phyloP scores from a whole-genome alignment of 306 rosid genomes.

The Elaeagnus macrophylla region DNA sequence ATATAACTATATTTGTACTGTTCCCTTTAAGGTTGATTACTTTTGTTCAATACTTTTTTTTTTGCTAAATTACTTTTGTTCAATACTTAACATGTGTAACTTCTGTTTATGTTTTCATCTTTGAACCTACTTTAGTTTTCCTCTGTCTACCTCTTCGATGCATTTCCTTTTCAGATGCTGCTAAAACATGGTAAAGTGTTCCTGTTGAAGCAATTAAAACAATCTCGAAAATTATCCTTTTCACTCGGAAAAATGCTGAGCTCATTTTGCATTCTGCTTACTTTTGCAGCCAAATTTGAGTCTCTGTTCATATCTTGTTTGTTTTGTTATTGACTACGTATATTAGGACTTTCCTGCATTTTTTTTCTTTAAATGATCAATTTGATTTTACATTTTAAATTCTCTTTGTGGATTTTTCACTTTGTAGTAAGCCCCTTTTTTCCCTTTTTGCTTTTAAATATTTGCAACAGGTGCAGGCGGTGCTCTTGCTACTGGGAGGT shows the following conservation, averaged over 20 bases:
- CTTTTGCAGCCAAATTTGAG: neutral
- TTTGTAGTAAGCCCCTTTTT: neutral
- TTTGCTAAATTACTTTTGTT: no score
- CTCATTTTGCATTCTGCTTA: neutral
- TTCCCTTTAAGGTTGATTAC: no score
- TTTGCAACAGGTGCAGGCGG: constrained; percentile 77
- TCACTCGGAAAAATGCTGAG: neutral
- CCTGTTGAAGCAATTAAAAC: neutral
- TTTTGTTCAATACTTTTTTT: no score
- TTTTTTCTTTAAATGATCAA: constrained; percentile 9
- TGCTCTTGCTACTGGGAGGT: constrained; percentile 82
- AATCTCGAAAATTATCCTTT: neutral
- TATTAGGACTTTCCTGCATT: neutral
- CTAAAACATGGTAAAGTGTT: no score
- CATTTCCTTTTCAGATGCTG: no score
- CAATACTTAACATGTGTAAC: no score
- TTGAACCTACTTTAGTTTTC: no score
- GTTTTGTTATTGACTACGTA: neutral
- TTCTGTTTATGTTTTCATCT: no score
- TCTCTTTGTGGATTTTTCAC: neutral
- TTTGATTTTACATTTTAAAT: constrained; percentile 13
- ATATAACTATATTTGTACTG: no score
- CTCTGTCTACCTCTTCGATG: no score
- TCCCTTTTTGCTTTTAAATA: constrained; percentile 2
- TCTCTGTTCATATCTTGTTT: constrained; percentile 2